A percentile compares a stretch with the other conserved stretches of the same genome.
phyloP scores from a whole-genome alignment of 2,329 filamentous ascomycete genomes.

The Fusarium sp. region DNA sequence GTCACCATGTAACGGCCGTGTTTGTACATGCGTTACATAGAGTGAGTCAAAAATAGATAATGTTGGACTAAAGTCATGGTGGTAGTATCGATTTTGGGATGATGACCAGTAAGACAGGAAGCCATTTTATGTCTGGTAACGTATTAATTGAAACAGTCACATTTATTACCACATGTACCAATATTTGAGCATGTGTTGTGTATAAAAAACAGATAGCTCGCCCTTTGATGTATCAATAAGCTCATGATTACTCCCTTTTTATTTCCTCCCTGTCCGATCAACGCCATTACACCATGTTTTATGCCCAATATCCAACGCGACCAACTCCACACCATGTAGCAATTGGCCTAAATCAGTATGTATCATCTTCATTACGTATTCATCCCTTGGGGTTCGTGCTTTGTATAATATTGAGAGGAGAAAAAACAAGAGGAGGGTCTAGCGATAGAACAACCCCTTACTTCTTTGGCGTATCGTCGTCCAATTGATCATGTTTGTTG shows the following conservation, averaged over 20 bases:
- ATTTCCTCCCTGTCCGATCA: not conserved
- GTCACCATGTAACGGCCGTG: not conserved
- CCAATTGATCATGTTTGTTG: not conserved
- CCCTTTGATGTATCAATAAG: constrained; percentile 7
- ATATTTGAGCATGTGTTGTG: not conserved
- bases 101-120: not conserved
- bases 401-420: not conserved
- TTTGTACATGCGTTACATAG: not conserved
- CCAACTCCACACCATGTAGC: constrained; percentile 4
- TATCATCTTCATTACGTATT: constrained; percentile 25
- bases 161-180: not conserved
- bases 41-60: not conserved
- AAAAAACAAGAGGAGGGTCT: not conserved
- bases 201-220: not conserved
- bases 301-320: not conserved
- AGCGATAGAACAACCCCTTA: not conserved
- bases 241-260: constrained; percentile 2
- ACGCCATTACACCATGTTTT: constrained; percentile 11
- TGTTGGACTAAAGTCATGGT: not conserved
- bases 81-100: not conserved
- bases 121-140: not conserved
- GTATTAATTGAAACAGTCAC: not conserved
- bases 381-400: not conserved
- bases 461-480: not conserved
- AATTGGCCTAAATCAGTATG: not conserved